phyloP scores from a whole-genome alignment of 768 basidiomycete species.

The Panellus pusillus region DNA sequence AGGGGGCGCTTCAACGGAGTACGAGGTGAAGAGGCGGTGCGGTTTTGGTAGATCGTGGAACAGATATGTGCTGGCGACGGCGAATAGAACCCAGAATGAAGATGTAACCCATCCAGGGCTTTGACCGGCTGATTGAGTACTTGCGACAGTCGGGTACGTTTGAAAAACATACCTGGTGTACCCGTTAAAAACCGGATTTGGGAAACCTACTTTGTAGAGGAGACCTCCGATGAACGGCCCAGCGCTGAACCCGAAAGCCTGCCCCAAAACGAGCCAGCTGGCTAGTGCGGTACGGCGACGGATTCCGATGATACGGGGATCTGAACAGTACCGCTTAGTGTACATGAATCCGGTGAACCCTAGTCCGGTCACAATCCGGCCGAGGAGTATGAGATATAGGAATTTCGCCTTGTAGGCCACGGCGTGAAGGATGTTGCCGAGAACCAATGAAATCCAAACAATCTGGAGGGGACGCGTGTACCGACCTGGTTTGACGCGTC shows the following conservation, averaged over 20 bases:
- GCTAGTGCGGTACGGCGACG: slow-evolving; percentile 49
- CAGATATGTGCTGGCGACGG: slow-evolving; percentile 29
- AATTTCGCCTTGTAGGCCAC: slow-evolving; percentile 46
- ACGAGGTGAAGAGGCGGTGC: background rate
- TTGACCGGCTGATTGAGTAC: background rate
- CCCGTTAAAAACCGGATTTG: slow-evolving; percentile 47
- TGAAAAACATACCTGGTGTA: slow-evolving; percentile 31
- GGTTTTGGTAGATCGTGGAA: slow-evolving; percentile 27
- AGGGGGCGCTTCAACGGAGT: background rate
- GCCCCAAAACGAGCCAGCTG: slow-evolving; percentile 49
- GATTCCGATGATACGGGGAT: slow-evolving; percentile 40
- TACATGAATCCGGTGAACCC: slow-evolving; percentile 42
- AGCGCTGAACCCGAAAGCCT: slow-evolving; percentile 46
- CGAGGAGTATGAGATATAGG: slow-evolving; percentile 44
- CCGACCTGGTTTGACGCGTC: slow-evolving; percentile 38
- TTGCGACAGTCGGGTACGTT: background rate
- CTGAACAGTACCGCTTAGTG: slow-evolving; percentile 48
- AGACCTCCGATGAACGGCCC: slow-evolving; percentile 54
- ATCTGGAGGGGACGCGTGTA: slow-evolving; percentile 57
- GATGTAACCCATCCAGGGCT: slow-evolving; percentile 54
- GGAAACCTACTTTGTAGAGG: slow-evolving; percentile 48
- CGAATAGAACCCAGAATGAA: slow-evolving; percentile 39
- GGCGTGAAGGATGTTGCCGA: slow-evolving; percentile 62
- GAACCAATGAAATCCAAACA: slow-evolving; percentile 49
- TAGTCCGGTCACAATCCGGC: slow-evolving; percentile 47